Base-by-base conservation (phyloP, 768 basidiomycete genomes). In the Suillus ampliporus region DNA sequence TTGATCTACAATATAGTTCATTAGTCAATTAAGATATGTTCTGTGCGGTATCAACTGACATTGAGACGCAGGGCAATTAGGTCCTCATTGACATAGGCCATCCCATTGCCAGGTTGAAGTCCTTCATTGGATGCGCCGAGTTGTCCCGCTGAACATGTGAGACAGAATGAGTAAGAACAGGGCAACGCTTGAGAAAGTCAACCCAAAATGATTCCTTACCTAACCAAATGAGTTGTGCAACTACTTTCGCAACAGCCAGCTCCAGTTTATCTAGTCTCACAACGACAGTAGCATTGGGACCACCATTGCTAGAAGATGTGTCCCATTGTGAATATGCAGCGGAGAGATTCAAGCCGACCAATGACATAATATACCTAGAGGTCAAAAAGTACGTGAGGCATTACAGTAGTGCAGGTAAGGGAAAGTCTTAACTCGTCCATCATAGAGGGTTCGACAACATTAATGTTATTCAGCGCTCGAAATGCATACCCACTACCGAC, bases 201-300 rank as follows among this genome's bases (percentile, higher is more conserved):
- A 58, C 21, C 2, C 6, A 5, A 23, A 9, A 21, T 28, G 15
- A 41, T 17, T 5, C n/a, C 40, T 40, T 31, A 66, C 65, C 60
- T 8, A 53, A 21, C 65, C 65, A 66, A 15, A 53, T 26, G 40
- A 66, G 14, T 26, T 44, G 41, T 21, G 66, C 65, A 10, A 50
- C 48, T 31, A 58, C 21, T 28, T 15, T 28, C 17, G 67, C 63
- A 21, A 64, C 19, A 1, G 60, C 66, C 26, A 61, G 48, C 59
- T 68, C 67, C 21, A 68, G 23, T 21, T 64, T 19, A 46, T 64
- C 44, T 23, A 61, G 67, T 23, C 23, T 47, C 21, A 63, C 4
- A 10, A 41, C n/a, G 38, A 34, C n/a, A 62, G 23, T 23, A 10
- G 66, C 21, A 21, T 21, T 13, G 6, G 17, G 38, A 21, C 19